Evolutionary conservation across 495 filamentous ascomycete species (phyloP).

Genomic region (Thozetella sp.): DNA sequence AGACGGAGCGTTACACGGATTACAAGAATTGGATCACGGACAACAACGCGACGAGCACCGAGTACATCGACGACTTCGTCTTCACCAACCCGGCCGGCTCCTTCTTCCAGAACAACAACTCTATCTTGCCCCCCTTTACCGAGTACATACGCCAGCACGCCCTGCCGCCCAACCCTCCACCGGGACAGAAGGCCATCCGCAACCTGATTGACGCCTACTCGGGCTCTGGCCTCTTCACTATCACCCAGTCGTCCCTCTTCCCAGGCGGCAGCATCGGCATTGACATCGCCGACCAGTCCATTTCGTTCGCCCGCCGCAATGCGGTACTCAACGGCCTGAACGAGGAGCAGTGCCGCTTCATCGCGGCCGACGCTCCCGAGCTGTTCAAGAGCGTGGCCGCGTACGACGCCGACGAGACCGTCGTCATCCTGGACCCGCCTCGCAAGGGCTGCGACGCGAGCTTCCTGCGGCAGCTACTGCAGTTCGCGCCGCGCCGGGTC

Average conservation of each 20-base stretch:
- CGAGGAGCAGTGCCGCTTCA: conserved; percentile 64
- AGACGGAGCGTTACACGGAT: conserved; percentile 58
- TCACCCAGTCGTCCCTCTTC: conserved; percentile 86
- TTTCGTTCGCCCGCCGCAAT: conserved; percentile 74
- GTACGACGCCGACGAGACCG: conserved; percentile 77
- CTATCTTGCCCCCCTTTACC: conserved; percentile 89
- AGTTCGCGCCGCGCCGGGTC: conserved; percentile 73
- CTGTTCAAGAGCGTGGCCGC: conserved; percentile 72
- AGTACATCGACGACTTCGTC: conserved; percentile 83
- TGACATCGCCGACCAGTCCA: conserved; percentile 66
- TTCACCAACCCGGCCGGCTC: conserved; percentile 89
- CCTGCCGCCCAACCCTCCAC: conserved; percentile 44
- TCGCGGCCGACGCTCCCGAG: conserved; percentile 78
- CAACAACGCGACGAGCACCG: conserved; percentile 74
- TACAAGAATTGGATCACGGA: conserved; percentile 87
- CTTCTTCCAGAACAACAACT: conserved; percentile 99
- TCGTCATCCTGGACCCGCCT: conserved; percentile 90
- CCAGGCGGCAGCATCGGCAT: conserved; percentile 44
- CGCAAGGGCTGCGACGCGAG: conserved; percentile 89
- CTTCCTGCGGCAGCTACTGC: conserved; percentile 80
- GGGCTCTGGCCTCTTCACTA: conserved; percentile 94
- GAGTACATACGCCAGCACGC: conserved; percentile 86
- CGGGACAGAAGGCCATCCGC: conserved; percentile 50
- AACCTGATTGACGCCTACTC: conserved; percentile 97
- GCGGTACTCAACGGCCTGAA: conserved; percentile 74